Evolutionary conservation across 306 rosid species (phyloP), one percentile per base, ranked within the genome.

Genomic region (Cucumis melo): DNA sequence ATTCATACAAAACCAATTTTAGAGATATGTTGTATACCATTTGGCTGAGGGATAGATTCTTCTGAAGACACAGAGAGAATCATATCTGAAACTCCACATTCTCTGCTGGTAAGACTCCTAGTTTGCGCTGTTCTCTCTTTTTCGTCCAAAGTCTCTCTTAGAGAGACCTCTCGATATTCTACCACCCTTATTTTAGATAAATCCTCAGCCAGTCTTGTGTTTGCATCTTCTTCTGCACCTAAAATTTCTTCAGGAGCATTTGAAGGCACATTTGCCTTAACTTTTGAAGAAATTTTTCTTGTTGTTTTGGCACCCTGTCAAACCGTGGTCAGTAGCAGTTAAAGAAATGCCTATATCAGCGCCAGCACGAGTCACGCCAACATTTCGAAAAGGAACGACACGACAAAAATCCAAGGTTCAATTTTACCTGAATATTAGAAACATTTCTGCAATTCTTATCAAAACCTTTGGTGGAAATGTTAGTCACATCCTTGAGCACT

Each of bases 401-500:
- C n/a, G 14, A 71, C 51, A 64, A 16, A 75, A 57, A 39, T 19
- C 10, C 3, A 12, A n/a, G 55, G 24, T 41, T 75, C 17, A 32
- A 38, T 23, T 56, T 34, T 20, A 89, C 99, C 95, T 75, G 89
- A 83, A 78, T 27, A n/a, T 81, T 78, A 60, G 88, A 80, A 50
- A 82, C 77, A 71, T 78, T 36, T 34, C 3, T 65, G 74, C 48
- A 27, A 27, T 80, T 84, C 24, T 39, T 79, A 46, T 57, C 38
- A 23, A 82, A 53, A 55, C 73, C 67, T 57, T 76, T 79, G 39
- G 66, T 23, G 36, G 42, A 21, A 56, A 78, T 58, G 77, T 93
- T 94, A 24, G 92, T 85, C 23, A 87, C 88, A 85, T 95, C 97
- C 54, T 59, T 80, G 20, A 95, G 96, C 66, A 84, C 90, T 12